phyloP scores from a whole-genome alignment of 805 yeast genomes.

The Kodamaea sagamina region DNA sequence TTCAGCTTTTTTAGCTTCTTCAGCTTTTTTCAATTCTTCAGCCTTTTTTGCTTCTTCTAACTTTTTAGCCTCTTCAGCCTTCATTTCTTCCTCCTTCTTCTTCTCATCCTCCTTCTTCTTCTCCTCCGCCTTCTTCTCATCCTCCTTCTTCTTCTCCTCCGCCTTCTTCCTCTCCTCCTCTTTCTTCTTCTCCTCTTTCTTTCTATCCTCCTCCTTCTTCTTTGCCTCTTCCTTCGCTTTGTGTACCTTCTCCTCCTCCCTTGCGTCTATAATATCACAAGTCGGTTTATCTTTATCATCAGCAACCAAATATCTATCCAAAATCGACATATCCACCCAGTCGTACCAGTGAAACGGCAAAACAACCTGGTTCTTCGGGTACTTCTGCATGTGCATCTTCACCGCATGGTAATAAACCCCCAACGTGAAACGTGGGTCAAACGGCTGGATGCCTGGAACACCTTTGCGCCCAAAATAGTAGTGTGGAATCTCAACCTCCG shows the following conservation, averaged over 20 bases:
- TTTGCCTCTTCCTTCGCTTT: conserved; percentile 13
- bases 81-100: conserved; percentile 14
- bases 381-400: conserved; percentile 13
- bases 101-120: conserved; percentile 13
- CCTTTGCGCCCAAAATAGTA: conserved; percentile 9
- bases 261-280: conserved; percentile 17
- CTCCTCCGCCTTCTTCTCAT: conserved; percentile 13
- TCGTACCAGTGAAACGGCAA: conserved; percentile 56
- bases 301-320: conserved; percentile 25
- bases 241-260: conserved; percentile 14
- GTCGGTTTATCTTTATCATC: conserved; percentile 14
- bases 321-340: conserved; percentile 50
- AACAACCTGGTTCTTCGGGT: conserved; percentile 15
- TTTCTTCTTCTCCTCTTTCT: conserved; percentile 10
- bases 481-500: conserved; percentile 11
- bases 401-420: conserved; percentile 21
- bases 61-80: conserved; percentile 12
- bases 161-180: conserved; percentile 9
- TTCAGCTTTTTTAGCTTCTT: conserved; percentile 13
- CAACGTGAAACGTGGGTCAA: conserved; percentile 30
- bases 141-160: conserved; percentile 13
- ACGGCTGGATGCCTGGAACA: conserved; percentile 23
- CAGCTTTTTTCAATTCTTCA: conserved; percentile 4
- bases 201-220: conserved; percentile 4
- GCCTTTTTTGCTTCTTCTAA: conserved; percentile 7